Conservation (phyloP, 148 eudicot species). For the Amaranthus hypochondriacus region DNA sequence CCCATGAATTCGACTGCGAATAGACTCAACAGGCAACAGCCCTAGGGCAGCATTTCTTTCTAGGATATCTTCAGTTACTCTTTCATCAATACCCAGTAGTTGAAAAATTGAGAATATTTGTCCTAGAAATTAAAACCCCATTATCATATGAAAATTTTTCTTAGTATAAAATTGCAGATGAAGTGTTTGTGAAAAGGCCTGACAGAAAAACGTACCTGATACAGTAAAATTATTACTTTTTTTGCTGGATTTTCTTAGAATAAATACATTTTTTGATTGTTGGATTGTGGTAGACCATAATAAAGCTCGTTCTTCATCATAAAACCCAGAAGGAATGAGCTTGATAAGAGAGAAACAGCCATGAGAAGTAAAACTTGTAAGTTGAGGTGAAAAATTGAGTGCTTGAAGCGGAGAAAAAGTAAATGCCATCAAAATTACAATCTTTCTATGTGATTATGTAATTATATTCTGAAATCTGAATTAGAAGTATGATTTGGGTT, state of each 20-base stretch:
- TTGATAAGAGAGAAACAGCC: conserved; percentile 8
- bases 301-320: neutral
- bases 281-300: conserved; percentile 12
- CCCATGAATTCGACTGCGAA: conserved; percentile 46
- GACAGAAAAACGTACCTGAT: conserved; percentile 29
- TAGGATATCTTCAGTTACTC: conserved; percentile 37
- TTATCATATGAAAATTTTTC: conserved; percentile 2
- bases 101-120: conserved; percentile 45
- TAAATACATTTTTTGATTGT: neutral
- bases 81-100: conserved; percentile 52
- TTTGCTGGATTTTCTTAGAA: conserved; percentile 4
- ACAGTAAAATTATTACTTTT: neutral
- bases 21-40: conserved; percentile 35
- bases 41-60: conserved; percentile 43
- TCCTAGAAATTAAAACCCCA: conserved; percentile 30
- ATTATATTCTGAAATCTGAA: neutral
- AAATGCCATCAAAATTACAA: conserved; percentile 7
- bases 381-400: conserved; percentile 5
- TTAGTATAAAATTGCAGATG: conserved; percentile 1
- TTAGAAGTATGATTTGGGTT: neutral
- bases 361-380: neutral
- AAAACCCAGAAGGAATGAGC: neutral
- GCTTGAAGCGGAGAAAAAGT: conserved; percentile 17
- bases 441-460: conserved; percentile 5
- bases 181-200: conserved; percentile 38